Evolutionary conservation across 257 asterid genomes (phyloP).

Genomic region (Solanum clarkiae): DNA sequence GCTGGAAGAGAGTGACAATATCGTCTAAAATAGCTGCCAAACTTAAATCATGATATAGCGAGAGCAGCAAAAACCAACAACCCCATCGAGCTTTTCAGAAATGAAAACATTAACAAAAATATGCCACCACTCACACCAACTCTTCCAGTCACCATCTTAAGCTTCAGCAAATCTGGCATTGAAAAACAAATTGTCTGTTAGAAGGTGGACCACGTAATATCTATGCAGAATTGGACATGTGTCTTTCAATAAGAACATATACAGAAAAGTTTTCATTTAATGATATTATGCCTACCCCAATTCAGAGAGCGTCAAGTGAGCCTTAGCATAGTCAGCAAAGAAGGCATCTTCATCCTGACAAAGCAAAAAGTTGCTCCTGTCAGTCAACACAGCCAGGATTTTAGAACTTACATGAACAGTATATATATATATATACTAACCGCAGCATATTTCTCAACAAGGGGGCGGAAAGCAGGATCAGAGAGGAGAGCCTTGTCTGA

Average conservation of each 20-base stretch:
- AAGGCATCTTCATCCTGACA: conserved; percentile 77
- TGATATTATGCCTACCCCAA: conserved; percentile 41
- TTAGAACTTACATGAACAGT: neutral
- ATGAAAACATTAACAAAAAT: neutral
- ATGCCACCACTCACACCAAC: neutral
- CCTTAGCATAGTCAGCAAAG: conserved; percentile 64
- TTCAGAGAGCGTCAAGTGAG: conserved; percentile 73
- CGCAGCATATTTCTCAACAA: conserved; percentile 66
- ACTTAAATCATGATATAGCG: neutral
- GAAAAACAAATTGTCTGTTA: neutral
- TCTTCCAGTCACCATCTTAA: conserved; percentile 7
- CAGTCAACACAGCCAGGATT: neutral
- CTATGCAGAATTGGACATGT: neutral
- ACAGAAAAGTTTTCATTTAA: neutral
- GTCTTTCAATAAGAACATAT: neutral
- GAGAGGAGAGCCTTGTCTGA: conserved; percentile 63
- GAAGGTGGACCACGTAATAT: neutral
- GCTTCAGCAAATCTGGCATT: conserved; percentile 48
- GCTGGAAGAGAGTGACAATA: neutral
- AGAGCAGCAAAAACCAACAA: neutral
- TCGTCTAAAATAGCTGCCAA: neutral
- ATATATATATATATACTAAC: conserved; percentile 13
- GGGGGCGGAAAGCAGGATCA: conserved; percentile 59
- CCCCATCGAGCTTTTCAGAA: neutral
- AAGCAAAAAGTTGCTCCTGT: neutral